A percentile compares a stretch with the other conserved stretches of the same genome.
These are phyloP conservation scores for Theileria equi DNA, from an alignment of 169 alveolate species.

Conservation along the genomic window DNA sequence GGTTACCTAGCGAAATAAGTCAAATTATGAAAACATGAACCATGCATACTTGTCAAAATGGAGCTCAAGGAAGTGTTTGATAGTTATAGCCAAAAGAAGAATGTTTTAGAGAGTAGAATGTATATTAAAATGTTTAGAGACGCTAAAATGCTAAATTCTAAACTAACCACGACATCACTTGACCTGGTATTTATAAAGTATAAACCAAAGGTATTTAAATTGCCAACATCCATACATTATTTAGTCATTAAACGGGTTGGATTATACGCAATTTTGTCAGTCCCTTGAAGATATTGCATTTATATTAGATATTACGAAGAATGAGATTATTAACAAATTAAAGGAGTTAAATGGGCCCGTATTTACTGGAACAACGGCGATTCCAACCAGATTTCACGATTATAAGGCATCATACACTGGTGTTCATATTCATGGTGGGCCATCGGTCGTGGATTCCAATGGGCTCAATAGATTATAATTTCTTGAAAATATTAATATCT, in stretches of 20 bases:
- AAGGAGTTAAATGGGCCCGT: constrained; percentile 16
- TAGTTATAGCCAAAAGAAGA: constrained; percentile 25
- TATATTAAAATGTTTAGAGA: constrained; percentile 47
- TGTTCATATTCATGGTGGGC: constrained; percentile 60
- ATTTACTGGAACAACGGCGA: constrained; percentile 36
- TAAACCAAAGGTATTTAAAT: constrained; percentile 17
- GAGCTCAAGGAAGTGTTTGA: constrained; percentile 11
- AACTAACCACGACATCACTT: constrained; percentile 8
- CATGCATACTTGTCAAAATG: neutral
- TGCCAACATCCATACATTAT: neutral
- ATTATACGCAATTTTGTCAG: constrained; percentile 13
- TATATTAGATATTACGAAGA: neutral
- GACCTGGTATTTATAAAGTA: constrained; percentile 44
- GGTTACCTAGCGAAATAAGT: too few species aligned
- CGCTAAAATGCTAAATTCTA: constrained; percentile 23
- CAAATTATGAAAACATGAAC: neutral
- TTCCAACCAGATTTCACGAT: constrained; percentile 47
- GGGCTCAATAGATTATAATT: neutral
- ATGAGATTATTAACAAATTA: neutral
- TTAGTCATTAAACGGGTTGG: constrained; percentile 6
- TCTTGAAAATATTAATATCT: neutral
- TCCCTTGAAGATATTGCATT: constrained; percentile 34
- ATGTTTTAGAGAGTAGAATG: constrained; percentile 53
- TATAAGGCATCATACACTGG: constrained; percentile 54
- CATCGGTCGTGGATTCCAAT: constrained; percentile 4